Conservation (phyloP, 1,284 basidiomycete genomes). For the Wallemia hederae region DNA sequence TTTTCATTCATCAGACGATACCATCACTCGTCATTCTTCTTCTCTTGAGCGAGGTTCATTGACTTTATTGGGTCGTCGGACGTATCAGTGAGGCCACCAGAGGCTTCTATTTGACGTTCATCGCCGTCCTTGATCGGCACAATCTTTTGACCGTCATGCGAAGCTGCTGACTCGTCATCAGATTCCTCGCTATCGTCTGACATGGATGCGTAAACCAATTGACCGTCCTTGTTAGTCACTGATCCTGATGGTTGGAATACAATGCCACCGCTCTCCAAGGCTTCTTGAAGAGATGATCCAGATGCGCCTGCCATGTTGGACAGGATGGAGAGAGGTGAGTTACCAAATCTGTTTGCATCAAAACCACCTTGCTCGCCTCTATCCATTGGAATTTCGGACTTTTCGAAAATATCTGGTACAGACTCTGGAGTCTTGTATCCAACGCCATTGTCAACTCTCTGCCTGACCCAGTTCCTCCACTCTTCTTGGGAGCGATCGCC, state of each 20-base stretch:
- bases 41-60: neutral
- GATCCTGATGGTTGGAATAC: conserved; percentile 2
- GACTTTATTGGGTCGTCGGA: neutral
- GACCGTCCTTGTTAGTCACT: neutral
- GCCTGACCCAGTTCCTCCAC: conserved; percentile 75
- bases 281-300: neutral
- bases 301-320: neutral
- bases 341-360: neutral
- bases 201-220: neutral
- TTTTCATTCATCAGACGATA: too few species aligned
- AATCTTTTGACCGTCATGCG: neutral
- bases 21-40: neutral
- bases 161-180: neutral
- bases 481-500: conserved; percentile 62
- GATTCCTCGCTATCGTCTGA: neutral
- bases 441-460: conserved; percentile 45
- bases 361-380: neutral
- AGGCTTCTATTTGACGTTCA: neutral
- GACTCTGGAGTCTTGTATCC: conserved; percentile 39
- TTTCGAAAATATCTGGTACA: conserved; percentile 29
- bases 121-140: neutral
- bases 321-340: neutral
- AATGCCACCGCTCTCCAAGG: conserved; percentile 2
- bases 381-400: neutral
- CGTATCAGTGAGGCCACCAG: neutral